Conservation (phyloP, 352 stramenopile genomes). For the Phytophthora vignae region DNA sequence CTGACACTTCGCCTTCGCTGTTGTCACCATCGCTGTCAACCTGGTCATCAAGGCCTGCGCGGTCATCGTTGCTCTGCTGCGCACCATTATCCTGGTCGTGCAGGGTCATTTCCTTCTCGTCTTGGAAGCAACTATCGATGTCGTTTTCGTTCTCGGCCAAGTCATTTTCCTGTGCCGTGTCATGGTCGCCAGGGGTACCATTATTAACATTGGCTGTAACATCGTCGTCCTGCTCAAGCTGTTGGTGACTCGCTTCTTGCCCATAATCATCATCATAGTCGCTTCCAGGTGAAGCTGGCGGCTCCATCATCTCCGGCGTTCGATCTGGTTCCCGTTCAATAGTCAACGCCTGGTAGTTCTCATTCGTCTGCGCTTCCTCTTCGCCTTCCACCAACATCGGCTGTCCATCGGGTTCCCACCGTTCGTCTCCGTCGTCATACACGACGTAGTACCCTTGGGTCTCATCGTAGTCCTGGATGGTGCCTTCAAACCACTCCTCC, state of each 20-base stretch:
- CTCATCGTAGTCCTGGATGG: constrained; percentile 50
- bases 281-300: constrained; percentile 48
- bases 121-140: constrained; percentile 8
- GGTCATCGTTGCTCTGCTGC: constrained; percentile 7
- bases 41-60: constrained; percentile 4
- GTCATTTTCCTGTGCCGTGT: neutral
- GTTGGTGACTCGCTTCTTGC: constrained; percentile 20
- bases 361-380: constrained; percentile 20
- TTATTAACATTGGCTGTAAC: constrained; percentile 1
- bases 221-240: constrained; percentile 3
- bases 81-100: neutral
- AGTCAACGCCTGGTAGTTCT: constrained; percentile 19
- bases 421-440: constrained; percentile 86
- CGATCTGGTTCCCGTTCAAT: neutral
- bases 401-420: constrained; percentile 59
- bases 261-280: constrained; percentile 41
- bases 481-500: constrained; percentile 73
- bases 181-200: neutral
- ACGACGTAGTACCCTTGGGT: constrained; percentile 68
- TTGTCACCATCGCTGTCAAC: constrained; percentile 8
- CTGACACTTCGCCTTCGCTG: constrained; percentile 51
- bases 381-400: constrained; percentile 53
- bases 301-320: constrained; percentile 48
- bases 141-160: neutral
- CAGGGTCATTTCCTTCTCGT: constrained; percentile 2